Evolutionary conservation across 805 yeast species (phyloP).

Genomic region (Pichia occidentalis): DNA sequence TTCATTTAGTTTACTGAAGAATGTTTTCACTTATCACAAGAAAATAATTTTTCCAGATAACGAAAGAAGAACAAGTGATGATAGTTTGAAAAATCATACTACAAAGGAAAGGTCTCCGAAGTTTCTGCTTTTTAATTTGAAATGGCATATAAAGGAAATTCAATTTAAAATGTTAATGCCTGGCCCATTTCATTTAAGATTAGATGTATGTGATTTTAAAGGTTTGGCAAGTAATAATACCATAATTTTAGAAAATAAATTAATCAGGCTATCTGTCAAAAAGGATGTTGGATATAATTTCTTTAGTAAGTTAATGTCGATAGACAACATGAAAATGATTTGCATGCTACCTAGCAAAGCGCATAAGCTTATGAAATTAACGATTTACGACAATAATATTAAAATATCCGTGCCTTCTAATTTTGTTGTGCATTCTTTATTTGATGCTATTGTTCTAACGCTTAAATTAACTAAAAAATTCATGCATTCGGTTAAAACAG

Average conservation of each 20-base stretch:
- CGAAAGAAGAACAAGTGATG: neutral
- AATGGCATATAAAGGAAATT: constrained; percentile 8
- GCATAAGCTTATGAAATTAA: constrained; percentile 4
- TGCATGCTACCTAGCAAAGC: constrained; percentile 4
- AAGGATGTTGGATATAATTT: constrained; percentile 1
- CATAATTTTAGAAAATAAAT: constrained; percentile 7
- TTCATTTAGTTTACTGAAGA: constrained; percentile 37
- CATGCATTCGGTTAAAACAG: constrained; percentile 38
- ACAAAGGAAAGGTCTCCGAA: neutral
- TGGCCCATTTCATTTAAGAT: constrained; percentile 41
- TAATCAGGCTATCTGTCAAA: constrained; percentile 13
- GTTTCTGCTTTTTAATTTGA: constrained; percentile 5
- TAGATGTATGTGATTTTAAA: constrained; percentile 35
- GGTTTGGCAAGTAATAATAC: constrained; percentile 12
- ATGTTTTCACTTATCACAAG: constrained; percentile 25
- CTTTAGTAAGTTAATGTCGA: constrained; percentile 10
- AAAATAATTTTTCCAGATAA: neutral
- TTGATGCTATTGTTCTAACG: constrained; percentile 68
- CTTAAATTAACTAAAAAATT: constrained; percentile 63
- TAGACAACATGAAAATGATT: constrained; percentile 13
- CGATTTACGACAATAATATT: constrained; percentile 31
- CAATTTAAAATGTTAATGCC: constrained; percentile 33
- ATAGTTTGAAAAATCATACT: no score
- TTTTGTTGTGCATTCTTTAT: constrained; percentile 67
- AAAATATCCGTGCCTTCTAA: constrained; percentile 63